Conservation (phyloP, 768 basidiomycete species). For the Coprinellus aureogranulatus region DNA sequence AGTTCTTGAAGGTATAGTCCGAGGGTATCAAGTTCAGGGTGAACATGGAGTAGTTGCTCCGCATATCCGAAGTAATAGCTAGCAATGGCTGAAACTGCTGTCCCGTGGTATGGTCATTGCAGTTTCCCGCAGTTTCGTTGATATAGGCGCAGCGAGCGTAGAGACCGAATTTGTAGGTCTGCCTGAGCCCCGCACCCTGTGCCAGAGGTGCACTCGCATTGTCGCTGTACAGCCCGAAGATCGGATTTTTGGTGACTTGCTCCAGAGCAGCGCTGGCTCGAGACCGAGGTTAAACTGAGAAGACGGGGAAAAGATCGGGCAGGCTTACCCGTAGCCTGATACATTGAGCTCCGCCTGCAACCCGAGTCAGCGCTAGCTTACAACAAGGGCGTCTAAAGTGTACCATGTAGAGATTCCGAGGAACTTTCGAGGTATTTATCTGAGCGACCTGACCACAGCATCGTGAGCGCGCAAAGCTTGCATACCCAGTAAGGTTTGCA, state of each 20-base stretch:
- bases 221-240: slow-evolving; percentile 61
- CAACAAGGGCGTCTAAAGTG: slow-evolving; percentile 9
- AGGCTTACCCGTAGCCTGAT: slow-evolving; percentile 64
- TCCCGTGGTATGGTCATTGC: slow-evolving; percentile 60
- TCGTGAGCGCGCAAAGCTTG: slow-evolving; percentile 21
- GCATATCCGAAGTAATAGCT: slow-evolving; percentile 66
- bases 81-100: slow-evolving; percentile 64
- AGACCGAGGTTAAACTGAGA: not conserved
- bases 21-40: slow-evolving; percentile 51
- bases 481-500: slow-evolving; percentile 23
- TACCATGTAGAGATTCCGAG: slow-evolving; percentile 74
- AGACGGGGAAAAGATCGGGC: not conserved
- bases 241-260: slow-evolving; percentile 52
- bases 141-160: slow-evolving; percentile 79
- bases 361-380: slow-evolving; percentile 2
- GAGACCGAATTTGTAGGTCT: slow-evolving; percentile 74
- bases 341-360: slow-evolving; percentile 65
- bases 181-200: slow-evolving; percentile 56
- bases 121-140: slow-evolving; percentile 56
- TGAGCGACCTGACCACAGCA: slow-evolving; percentile 63
- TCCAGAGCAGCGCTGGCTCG: slow-evolving; percentile 48
- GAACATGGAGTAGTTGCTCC: slow-evolving; percentile 54
- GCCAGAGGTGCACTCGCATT: slow-evolving; percentile 64
- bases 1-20: slow-evolving; percentile 48
- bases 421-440: slow-evolving; percentile 73